Conservation (phyloP, 2,329 filamentous ascomycete genomes). For the Epichloe uncinata region DNA sequence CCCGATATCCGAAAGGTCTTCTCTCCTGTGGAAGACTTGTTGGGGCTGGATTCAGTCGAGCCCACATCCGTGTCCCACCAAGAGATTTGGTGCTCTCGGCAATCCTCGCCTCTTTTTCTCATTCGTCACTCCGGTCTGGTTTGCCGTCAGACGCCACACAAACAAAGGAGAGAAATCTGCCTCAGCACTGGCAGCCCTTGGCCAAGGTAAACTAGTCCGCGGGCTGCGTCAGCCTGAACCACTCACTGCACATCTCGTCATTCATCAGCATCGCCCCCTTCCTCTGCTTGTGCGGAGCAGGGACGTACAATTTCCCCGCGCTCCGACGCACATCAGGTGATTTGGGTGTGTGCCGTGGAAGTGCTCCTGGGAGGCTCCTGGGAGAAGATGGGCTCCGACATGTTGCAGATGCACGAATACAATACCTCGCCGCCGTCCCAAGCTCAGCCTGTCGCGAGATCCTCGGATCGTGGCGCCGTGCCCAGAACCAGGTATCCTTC, state of each 20-base stretch:
- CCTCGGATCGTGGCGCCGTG: slow-evolving; percentile 2
- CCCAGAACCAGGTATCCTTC: slow-evolving; percentile 18
- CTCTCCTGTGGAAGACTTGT: no score
- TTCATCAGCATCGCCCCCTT: neutral
- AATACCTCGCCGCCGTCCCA: slow-evolving; percentile 3
- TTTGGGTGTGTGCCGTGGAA: neutral
- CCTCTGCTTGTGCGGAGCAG: neutral
- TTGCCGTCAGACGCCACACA: no score
- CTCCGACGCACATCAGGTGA: neutral
- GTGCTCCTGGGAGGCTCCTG: neutral
- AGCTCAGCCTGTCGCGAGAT: neutral
- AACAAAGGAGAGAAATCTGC: no score
- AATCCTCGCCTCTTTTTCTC: no score
- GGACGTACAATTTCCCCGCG: neutral
- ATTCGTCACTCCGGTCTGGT: no score
- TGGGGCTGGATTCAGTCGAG: no score
- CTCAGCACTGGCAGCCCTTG: neutral
- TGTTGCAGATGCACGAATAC: slow-evolving; percentile 14
- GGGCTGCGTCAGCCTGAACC: neutral
- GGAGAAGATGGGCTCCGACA: slow-evolving; percentile 14
- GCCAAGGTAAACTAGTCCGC: neutral
- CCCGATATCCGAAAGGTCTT: no score
- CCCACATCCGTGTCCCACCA: no score
- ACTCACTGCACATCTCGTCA: neutral
- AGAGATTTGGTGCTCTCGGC: no score